phyloP scores from a whole-genome alignment of 345 rosid genomes.

The Bruguiera sexangula region DNA sequence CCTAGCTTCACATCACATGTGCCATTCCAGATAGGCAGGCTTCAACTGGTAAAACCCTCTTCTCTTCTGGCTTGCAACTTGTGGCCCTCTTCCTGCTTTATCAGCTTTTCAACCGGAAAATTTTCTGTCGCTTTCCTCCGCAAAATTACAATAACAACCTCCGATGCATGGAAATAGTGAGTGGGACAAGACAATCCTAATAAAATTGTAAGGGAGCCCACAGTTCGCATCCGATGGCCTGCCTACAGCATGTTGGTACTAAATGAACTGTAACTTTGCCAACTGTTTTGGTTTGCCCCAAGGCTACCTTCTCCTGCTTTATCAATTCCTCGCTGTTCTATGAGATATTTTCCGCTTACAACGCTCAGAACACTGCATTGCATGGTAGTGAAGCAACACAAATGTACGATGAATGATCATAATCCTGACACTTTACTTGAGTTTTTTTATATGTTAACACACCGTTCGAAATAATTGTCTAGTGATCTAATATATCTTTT shows the following conservation, averaged over 20 bases:
- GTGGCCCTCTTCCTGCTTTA: conserved; percentile 29
- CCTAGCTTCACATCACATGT: conserved; percentile 25
- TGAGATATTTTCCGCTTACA: too few relatives aligned
- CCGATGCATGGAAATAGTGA: not conserved
- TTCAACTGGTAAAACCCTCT: conserved; percentile 25
- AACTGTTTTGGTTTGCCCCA: not conserved
- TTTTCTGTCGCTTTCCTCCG: not conserved
- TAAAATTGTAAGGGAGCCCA: not conserved
- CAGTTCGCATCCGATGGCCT: conserved; percentile 7
- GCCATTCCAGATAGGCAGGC: conserved; percentile 44
- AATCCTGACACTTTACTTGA: too few relatives aligned
- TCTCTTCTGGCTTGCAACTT: conserved; percentile 24
- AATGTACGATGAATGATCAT: too few relatives aligned
- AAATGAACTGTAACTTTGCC: conserved; percentile 7
- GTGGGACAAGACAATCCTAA: not conserved
- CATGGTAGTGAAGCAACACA: too few relatives aligned
- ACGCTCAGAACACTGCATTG: too few relatives aligned
- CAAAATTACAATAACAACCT: not conserved
- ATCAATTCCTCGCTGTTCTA: too few relatives aligned
- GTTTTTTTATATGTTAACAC: too few relatives aligned
- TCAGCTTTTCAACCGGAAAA: not conserved
- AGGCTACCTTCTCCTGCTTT: not conserved
- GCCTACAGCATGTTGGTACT: conserved; percentile 1
- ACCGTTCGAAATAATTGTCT: too few relatives aligned
- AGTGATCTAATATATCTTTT: too few relatives aligned